Evolutionary conservation across 2,329 filamentous ascomycete species (phyloP).

Genomic region (Mariannaea elegans): DNA sequence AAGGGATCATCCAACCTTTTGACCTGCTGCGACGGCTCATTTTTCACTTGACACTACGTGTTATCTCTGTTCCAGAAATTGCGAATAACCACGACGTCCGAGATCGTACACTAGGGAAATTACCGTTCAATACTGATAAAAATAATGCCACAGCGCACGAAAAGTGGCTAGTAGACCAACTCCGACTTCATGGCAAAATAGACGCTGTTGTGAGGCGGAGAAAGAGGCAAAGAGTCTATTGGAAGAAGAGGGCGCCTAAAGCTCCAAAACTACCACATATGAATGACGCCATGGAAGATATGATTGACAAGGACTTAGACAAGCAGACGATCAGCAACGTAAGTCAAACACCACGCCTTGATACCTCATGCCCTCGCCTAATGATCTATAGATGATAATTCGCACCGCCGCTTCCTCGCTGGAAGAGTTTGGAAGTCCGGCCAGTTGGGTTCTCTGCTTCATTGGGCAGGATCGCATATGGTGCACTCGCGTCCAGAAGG

Average conservation of each 20-base stretch:
- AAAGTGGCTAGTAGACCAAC: neutral
- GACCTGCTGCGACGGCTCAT: conserved; percentile 61
- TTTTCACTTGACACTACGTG: conserved; percentile 62
- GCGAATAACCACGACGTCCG: conserved; percentile 55
- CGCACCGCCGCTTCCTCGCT: conserved; percentile 55
- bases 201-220: conserved; percentile 38
- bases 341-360: conserved; percentile 18
- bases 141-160: conserved; percentile 57
- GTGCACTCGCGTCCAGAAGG: conserved; percentile 54
- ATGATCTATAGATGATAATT: neutral
- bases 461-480: conserved; percentile 57
- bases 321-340: conserved; percentile 52
- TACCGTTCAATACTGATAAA: conserved; percentile 58
- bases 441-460: conserved; percentile 61
- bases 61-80: conserved; percentile 54
- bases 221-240: conserved; percentile 54
- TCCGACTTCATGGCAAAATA: neutral
- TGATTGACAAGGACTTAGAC: conserved; percentile 58
- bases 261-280: conserved; percentile 17
- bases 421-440: conserved; percentile 64
- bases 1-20: conserved; percentile 57
- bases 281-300: conserved; percentile 61
- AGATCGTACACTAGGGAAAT: conserved; percentile 50
- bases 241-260: conserved; percentile 30
- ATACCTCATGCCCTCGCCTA: neutral